Evolutionary conservation across 2,329 filamentous ascomycete species (phyloP).

Genomic region (Pestalotiopsis sp.): DNA sequence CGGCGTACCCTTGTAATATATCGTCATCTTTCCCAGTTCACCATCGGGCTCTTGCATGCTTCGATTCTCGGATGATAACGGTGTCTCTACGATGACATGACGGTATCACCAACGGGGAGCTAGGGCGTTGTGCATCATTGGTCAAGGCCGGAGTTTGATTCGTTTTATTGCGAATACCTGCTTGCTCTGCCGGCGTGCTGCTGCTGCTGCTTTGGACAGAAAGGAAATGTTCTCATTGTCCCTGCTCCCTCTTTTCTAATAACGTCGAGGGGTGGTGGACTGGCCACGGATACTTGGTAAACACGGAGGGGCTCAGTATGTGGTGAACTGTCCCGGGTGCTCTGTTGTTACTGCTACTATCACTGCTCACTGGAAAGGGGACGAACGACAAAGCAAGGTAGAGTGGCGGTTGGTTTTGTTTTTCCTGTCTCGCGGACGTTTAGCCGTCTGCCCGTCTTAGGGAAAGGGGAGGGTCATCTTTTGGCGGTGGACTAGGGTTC

Average conservation of each 20-base stretch:
- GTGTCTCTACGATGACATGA: conserved; percentile 27
- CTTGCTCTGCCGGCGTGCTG: conserved; percentile 15
- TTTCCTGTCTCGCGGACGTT: background rate
- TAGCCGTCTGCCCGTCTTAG: background rate
- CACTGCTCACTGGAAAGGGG: conserved; percentile 11
- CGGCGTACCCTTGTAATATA: conserved; percentile 15
- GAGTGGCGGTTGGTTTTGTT: conserved; percentile 2
- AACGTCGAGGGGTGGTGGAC: conserved; percentile 8
- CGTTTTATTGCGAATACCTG: conserved; percentile 20
- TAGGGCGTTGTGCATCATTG: conserved; percentile 32
- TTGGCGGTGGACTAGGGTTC: conserved; percentile 27
- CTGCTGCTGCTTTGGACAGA: conserved; percentile 16
- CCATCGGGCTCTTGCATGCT: conserved; percentile 8
- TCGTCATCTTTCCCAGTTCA: conserved; percentile 13
- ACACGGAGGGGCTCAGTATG: background rate
- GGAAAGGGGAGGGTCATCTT: conserved; percentile 12
- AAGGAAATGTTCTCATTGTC: conserved; percentile 11
- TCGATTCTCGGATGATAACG: conserved; percentile 23
- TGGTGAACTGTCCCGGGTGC: background rate
- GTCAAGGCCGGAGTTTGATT: conserved; percentile 35
- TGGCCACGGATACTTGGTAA: conserved; percentile 10
- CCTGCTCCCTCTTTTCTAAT: conserved; percentile 10
- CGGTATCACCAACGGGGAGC: conserved; percentile 28
- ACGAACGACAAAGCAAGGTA: background rate
- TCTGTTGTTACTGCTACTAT: conserved; percentile 9